Evolutionary conservation across 192 early-diverging fungal species (phyloP), one percentile per base, ranked within the genome.

Genomic region (Entomortierella chlamydospora): DNA sequence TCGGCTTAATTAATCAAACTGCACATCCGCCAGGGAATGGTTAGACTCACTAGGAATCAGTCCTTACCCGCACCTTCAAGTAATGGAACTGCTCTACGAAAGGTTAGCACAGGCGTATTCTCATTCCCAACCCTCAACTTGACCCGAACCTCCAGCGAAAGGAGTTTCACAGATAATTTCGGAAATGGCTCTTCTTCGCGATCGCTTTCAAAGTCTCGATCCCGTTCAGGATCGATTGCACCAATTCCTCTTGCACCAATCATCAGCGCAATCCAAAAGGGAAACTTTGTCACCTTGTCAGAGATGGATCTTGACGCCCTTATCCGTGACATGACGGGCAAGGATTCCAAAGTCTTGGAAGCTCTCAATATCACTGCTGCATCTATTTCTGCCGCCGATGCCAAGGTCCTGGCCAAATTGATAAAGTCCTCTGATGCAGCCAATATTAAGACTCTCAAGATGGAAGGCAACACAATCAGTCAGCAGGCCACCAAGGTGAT

Each of bases 391-490:
- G 57, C 63, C 5, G 62, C 62, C 4, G 72, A 82, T 71, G 81
- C 81, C 42, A 74, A 76, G 33, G 56, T 82, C 52, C 33, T 82
- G 39, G 81, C 72, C 47, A 82, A 78, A 33, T 42, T 82, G 29
- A 73, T 82, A 50, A 73, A 76, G 34, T 68, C 81, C 3, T 77
- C 68, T 4, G 62, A 76, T 29, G 68, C 73, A 9, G 68, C 68
- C 41, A 82, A 82, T 53, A 82, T 82, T 57, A 71, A 76, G 58
- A 54, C 58, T 10, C 63, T 82, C 52, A 69, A 71, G 53, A 67
- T 82, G 67, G 64, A 70, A 30, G 69, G 69, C 31, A 82, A 70
- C 59, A 78, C 60, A 13, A 70, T 82, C 57, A 73, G 73, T 76
- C 72, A 76, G 13, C 72, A 82, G 52, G 72, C 81, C 5, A 61